Evolutionary conservation across 2,329 filamentous ascomycete species (phyloP).

Genomic region (Penicillium carneum): DNA sequence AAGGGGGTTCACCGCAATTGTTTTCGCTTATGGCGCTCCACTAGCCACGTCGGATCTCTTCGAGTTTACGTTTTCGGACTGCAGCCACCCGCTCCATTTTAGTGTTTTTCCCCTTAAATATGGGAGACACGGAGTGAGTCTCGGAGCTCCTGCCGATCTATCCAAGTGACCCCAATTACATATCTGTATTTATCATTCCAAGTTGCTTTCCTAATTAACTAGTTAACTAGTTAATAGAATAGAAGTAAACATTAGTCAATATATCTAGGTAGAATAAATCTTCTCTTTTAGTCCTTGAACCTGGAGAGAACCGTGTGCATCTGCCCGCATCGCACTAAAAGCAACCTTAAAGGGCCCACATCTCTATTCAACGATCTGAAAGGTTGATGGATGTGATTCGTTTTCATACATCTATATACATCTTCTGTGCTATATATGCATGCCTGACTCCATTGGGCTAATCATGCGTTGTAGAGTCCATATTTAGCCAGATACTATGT

Average conservation of each 20-base stretch:
- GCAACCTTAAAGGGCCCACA: conserved; percentile 34
- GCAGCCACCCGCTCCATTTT: conserved; percentile 59
- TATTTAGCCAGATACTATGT: not conserved
- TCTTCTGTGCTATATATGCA: not conserved
- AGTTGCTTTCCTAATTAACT: not conserved
- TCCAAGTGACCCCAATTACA: not conserved
- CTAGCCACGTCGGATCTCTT: conserved; percentile 29
- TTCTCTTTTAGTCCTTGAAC: not conserved
- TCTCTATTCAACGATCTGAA: conserved; percentile 13
- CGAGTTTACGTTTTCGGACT: conserved; percentile 29
- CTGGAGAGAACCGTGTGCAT: conserved; percentile 28
- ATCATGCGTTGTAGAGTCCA: not conserved
- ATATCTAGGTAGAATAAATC: no score
- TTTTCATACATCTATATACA: not conserved
- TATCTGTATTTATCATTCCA: not conserved
- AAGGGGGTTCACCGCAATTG: conserved; percentile 31
- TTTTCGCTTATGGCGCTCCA: conserved; percentile 32
- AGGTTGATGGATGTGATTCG: not conserved
- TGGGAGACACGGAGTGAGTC: not conserved
- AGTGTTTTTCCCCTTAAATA: conserved; percentile 38
- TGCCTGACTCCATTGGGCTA: not conserved
- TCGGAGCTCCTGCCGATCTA: conserved; percentile 15
- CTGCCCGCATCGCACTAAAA: conserved; percentile 35
- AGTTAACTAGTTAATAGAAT: no score
- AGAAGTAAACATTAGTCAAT: no score